Percentiles rank a stretch among this genome's conserved stretches.
Conservation (phyloP, 1,284 basidiomycete genomes). For the Hemileccinum hortonii region DNA sequence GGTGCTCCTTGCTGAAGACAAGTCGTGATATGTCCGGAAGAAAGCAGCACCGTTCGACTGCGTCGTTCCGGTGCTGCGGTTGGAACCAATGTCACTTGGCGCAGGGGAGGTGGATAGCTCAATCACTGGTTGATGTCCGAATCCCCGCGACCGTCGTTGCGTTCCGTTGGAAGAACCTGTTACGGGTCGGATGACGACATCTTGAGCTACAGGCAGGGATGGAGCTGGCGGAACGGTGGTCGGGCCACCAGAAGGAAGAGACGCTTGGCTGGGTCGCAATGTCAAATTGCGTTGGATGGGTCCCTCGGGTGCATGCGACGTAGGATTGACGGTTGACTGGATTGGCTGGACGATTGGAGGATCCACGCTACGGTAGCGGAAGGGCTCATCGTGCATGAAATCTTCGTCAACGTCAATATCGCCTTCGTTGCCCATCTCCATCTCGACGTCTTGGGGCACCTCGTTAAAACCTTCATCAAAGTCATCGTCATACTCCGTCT, state of each 20-base stretch:
- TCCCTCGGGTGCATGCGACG: constrained; percentile 23
- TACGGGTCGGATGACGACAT: constrained; percentile 17
- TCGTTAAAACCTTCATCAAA: constrained; percentile 53
- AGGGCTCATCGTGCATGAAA: constrained; percentile 32
- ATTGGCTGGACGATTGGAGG: constrained; percentile 24
- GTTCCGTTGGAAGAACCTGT: constrained; percentile 21
- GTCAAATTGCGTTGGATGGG: constrained; percentile 35
- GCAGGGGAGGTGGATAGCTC: constrained; percentile 60
- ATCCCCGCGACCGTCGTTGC: constrained; percentile 38
- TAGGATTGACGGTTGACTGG: constrained; percentile 27
- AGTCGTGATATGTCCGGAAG: constrained; percentile 59
- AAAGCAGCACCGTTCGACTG: constrained; percentile 58
- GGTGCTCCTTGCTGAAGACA: constrained; percentile 43
- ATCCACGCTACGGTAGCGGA: constrained; percentile 25
- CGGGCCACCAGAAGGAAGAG: constrained; percentile 8
- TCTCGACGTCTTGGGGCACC: constrained; percentile 52
- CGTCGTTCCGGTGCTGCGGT: constrained; percentile 51
- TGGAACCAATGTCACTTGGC: constrained; percentile 56
- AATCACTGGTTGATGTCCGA: constrained; percentile 61
- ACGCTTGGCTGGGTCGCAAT: constrained; percentile 22
- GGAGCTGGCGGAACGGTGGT: constrained; percentile 3
- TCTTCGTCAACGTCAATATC: constrained; percentile 43
- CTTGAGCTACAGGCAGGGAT: constrained; percentile 12
- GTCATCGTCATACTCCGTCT: constrained; percentile 73
- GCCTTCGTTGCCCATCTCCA: constrained; percentile 45